A percentile compares a stretch with the other conserved stretches of the same genome.
phyloP scores from a whole-genome alignment of 108 stramenopile species.

The Pseudonitzschia multiseries region DNA sequence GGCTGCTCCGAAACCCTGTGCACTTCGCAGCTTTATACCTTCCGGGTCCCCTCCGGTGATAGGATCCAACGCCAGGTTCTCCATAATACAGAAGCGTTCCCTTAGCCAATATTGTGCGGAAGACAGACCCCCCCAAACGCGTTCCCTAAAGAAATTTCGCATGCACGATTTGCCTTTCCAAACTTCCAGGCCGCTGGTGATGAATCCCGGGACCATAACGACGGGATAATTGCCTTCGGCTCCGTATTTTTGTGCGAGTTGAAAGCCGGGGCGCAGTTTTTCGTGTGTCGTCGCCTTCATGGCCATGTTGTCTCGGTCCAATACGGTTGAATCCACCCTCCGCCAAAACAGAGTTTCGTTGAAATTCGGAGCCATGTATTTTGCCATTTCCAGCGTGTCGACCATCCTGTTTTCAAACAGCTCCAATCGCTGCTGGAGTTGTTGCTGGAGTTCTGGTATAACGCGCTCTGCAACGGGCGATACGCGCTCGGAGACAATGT shows the following conservation, averaged over 20 bases:
- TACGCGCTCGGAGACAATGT: constrained; percentile 21
- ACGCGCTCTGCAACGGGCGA: constrained; percentile 11
- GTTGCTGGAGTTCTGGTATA: constrained; percentile 18
- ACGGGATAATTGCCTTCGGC: constrained; percentile 78
- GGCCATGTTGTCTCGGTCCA: not conserved
- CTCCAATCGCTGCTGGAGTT: constrained; percentile 18
- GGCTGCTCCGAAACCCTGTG: constrained; percentile 83
- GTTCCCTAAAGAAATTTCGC: constrained; percentile 75
- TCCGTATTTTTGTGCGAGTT: constrained; percentile 46
- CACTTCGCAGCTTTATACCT: constrained; percentile 68
- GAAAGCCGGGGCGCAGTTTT: constrained; percentile 49
- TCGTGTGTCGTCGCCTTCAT: constrained; percentile 16
- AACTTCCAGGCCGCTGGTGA: constrained; percentile 85
- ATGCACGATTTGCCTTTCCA: constrained; percentile 85
- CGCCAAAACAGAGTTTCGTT: constrained; percentile 35
- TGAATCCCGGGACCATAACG: constrained; percentile 87
- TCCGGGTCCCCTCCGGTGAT: constrained; percentile 69
- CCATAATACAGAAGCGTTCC: constrained; percentile 77
- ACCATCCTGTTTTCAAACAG: constrained; percentile 16
- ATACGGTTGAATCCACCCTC: constrained; percentile 21
- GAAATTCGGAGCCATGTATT: constrained; percentile 25
- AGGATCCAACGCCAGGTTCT: constrained; percentile 80
- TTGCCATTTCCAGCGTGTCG: constrained; percentile 4
- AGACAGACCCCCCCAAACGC: constrained; percentile 77
- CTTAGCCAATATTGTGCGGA: constrained; percentile 69